These are phyloP conservation scores for Populus euphratica DNA, from an alignment of 345 rosid genomes.

Conservation along the genomic window DNA sequence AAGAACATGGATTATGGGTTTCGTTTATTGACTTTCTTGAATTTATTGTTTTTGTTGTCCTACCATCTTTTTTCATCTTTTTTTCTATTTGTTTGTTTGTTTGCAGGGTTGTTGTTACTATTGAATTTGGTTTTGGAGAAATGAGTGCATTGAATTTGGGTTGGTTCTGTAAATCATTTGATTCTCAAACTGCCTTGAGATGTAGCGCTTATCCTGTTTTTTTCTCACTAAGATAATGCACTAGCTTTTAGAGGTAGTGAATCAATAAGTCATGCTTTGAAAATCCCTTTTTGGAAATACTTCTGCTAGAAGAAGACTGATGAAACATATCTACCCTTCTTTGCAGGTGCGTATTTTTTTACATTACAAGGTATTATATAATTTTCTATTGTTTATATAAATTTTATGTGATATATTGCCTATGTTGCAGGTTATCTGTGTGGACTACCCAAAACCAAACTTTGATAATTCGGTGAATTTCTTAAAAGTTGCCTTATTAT, in stretches of 20 bases:
- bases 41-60: neutral
- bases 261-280: constrained; percentile 44
- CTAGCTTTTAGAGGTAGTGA: constrained; percentile 42
- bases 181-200: neutral
- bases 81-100: neutral
- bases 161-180: constrained; percentile 17
- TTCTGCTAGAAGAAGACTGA: constrained; percentile 27
- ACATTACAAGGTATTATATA: neutral
- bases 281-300: constrained; percentile 28
- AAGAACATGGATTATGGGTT: neutral
- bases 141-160: constrained; percentile 51
- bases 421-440: constrained; percentile 58
- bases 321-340: constrained; percentile 31
- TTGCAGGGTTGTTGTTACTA: neutral
- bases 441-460: constrained; percentile 85
- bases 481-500: constrained; percentile 81
- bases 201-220: neutral
- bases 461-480: constrained; percentile 70
- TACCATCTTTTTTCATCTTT: neutral
- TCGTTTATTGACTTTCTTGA: neutral
- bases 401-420: neutral
- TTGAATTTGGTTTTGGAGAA: constrained; percentile 10
- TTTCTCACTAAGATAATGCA: constrained; percentile 12
- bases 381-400: neutral
- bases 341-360: constrained; percentile 41